phyloP scores from a whole-genome alignment of 1,139 yeast genomes.

The Saccharomycopsis crataegensis region DNA sequence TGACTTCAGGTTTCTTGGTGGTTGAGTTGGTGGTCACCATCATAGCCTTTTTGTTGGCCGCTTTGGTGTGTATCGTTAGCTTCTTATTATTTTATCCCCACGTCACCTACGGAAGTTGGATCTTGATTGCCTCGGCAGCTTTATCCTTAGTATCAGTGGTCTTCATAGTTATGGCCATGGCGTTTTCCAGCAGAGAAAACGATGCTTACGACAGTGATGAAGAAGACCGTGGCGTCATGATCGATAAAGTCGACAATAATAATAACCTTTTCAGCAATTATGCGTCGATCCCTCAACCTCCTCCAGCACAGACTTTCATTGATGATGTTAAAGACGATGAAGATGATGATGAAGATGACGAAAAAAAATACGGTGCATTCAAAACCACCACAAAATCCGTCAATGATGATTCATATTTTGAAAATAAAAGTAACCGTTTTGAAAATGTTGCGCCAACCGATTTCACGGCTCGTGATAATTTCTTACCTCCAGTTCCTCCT shows the following conservation, averaged over 20 bases:
- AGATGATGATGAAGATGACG: constrained; percentile 2
- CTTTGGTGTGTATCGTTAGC: constrained; percentile 46
- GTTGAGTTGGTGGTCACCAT: constrained; percentile 31
- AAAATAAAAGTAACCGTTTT: constrained; percentile 4
- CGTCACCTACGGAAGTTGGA: constrained; percentile 64
- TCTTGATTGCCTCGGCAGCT: constrained; percentile 58
- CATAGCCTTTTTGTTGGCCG: constrained; percentile 44
- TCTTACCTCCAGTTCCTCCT: constrained; percentile 11
- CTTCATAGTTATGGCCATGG: constrained; percentile 32
- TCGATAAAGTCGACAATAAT: constrained; percentile 22
- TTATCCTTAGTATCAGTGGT: constrained; percentile 43
- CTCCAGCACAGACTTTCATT: background rate
- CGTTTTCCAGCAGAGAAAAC: constrained; percentile 19
- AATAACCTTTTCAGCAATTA: constrained; percentile 18
- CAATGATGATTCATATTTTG: constrained; percentile 9
- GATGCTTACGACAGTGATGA: constrained; percentile 26
- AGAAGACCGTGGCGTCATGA: constrained; percentile 30
- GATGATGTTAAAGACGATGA: background rate
- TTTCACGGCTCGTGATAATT: constrained; percentile 8
- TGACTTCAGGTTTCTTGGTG: constrained; percentile 26
- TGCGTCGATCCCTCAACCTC: constrained; percentile 2
- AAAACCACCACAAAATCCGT: background rate
- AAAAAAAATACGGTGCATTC: constrained; percentile 9
- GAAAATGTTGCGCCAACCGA: constrained; percentile 7
- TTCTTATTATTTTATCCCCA: constrained; percentile 56